Evolutionary conservation across 331 rosid species (phyloP), one percentile per base, ranked within the genome.

Genomic region (Stylosanthes scabra): DNA sequence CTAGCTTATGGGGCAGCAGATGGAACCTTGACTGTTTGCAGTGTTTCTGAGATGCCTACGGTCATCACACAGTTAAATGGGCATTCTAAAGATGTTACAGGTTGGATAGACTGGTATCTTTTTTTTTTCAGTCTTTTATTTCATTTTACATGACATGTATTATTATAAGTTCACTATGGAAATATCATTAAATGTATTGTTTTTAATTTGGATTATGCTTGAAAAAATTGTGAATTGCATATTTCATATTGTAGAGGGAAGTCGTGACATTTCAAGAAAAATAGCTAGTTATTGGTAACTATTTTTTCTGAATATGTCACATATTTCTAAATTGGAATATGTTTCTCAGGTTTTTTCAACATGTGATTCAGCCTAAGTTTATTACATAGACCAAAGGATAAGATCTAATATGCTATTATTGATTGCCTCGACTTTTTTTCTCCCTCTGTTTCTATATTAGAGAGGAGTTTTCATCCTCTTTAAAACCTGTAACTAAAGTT

Each of bases 1-100:
- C 96, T 94, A 83, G 99, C 99, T 50, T 94, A 89, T 66, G 99
- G 99, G 63, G 96, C 97, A 37, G 81, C 99, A 9, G 97, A 94
- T 88, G 99, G 99, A 77, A 87, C 92, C 78, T 87, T 94, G 86
- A 91, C 97, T 20, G 97, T 94, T 39, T 91, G 97, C 96, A 84
- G 79, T 73, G 90, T 94, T 65, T 90, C 97, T 16, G 96, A 90
- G 67, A 87, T 89, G 51, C 95, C 97, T 74, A 89, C 95, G 63
- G 56, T 89, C 76, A 59, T 90, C 80, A 91, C 83, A 82, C 91
- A 88, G 61, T 84, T 94, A 79, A 49, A 74, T 34, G 99, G 99
- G 57, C 99, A 94, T 80, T 84, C 96, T 75, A 91, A 91, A 84
- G 97, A 94, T 75, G 93, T 94, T 68, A 90, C 99, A 94, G 99